Evolutionary conservation across 495 filamentous ascomycete genomes (phyloP).

Genomic region (Pyronema omphalodes): DNA sequence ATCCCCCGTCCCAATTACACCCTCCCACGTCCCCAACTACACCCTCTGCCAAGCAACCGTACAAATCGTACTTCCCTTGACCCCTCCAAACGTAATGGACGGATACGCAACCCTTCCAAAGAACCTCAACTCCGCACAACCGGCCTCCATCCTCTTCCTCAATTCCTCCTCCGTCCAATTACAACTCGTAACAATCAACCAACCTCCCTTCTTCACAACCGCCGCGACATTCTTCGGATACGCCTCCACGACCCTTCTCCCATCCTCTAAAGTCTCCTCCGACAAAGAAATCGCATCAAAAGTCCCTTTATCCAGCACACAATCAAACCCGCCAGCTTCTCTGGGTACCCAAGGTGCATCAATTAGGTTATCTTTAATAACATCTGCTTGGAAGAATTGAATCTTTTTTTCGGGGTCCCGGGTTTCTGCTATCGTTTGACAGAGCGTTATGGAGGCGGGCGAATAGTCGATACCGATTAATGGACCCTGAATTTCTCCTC

Average conservation of each 20-base stretch:
- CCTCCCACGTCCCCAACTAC: background rate
- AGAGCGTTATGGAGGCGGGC: conserved; percentile 48
- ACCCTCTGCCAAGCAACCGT: conserved; percentile 54
- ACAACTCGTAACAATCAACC: conserved; percentile 77
- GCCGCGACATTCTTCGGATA: conserved; percentile 48
- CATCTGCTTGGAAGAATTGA: conserved; percentile 58
- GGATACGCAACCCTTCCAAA: conserved; percentile 60
- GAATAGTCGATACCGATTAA: conserved; percentile 88
- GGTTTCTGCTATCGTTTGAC: conserved; percentile 30
- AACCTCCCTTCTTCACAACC: conserved; percentile 49
- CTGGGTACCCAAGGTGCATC: conserved; percentile 16
- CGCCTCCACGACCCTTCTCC: conserved; percentile 44
- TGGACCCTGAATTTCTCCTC: conserved; percentile 32
- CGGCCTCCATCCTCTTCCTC: conserved; percentile 26
- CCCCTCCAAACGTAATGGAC: conserved; percentile 68
- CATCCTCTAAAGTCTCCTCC: conserved; percentile 36
- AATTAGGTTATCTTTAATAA: conserved; percentile 35
- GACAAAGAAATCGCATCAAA: conserved; percentile 80
- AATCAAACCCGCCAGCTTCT: conserved; percentile 43
- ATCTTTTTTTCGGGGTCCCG: conserved; percentile 28
- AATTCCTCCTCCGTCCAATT: conserved; percentile 95
- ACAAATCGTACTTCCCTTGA: conserved; percentile 67
- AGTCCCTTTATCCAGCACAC: conserved; percentile 89
- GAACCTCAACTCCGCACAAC: conserved; percentile 29
- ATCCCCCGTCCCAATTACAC: no score